These are phyloP conservation scores for Plasmodium coatneyi DNA, from an alignment of 169 alveolate species.

Conservation along the genomic window DNA sequence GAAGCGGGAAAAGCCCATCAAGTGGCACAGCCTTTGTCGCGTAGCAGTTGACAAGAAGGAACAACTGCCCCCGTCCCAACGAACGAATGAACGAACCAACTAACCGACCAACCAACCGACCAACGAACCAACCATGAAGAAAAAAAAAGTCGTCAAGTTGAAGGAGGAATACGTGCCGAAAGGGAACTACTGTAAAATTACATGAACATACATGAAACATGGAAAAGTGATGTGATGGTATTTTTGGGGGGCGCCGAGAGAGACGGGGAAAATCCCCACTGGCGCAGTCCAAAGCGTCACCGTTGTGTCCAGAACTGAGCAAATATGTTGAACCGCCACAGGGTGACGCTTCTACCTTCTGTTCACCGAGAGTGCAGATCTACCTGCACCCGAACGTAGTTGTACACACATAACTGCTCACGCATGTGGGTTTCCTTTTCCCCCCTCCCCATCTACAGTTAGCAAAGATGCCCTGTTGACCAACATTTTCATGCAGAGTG, in stretches of 20 bases:
- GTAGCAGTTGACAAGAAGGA: neutral
- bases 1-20: neutral
- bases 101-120: too few species aligned
- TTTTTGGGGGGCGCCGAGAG: neutral
- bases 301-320: neutral
- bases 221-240: neutral
- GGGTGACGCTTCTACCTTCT: neutral
- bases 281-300: neutral
- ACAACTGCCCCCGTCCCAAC: neutral
- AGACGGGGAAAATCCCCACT: neutral
- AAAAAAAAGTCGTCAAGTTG: slow-evolving; percentile 58
- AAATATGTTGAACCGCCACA: neutral
- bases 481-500: slow-evolving; percentile 10
- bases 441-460: neutral
- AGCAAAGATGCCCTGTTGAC: slow-evolving; percentile 49
- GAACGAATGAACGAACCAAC: too few species aligned
- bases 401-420: neutral
- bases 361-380: neutral
- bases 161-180: slow-evolving; percentile 56
- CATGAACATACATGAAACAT: neutral
- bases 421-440: neutral
- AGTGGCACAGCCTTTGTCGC: neutral
- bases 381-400: neutral
- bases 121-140: slow-evolving; percentile 31
- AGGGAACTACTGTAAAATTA: slow-evolving; percentile 42